Percentiles rank a stretch among this genome's conserved stretches.
Conservation (phyloP, 2,329 filamentous ascomycete genomes). For the Alternaria triticimaculans region DNA sequence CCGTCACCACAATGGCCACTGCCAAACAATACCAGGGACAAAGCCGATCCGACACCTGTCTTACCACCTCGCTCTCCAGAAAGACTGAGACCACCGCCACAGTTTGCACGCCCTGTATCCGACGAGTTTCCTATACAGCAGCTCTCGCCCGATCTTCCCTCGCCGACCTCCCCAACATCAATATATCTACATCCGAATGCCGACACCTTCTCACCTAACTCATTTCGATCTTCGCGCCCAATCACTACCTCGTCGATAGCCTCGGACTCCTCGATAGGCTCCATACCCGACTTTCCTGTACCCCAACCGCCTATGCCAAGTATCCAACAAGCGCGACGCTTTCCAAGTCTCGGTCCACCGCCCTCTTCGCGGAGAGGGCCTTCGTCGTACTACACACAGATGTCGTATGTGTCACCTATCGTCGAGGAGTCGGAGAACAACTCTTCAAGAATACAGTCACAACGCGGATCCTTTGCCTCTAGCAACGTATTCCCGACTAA, state of each 20-base stretch:
- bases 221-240: conserved; percentile 39
- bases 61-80: conserved; percentile 33
- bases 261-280: conserved; percentile 51
- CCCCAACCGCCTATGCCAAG: conserved; percentile 43
- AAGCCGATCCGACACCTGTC: conserved; percentile 32
- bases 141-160: conserved; percentile 30
- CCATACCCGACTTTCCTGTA: conserved; percentile 52
- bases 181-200: conserved; percentile 38
- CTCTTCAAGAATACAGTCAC: conserved; percentile 51
- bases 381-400: conserved; percentile 57
- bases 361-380: conserved; percentile 57
- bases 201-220: conserved; percentile 42
- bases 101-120: conserved; percentile 50
- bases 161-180: conserved; percentile 26
- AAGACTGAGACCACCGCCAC: conserved; percentile 50
- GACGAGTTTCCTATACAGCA: conserved; percentile 45
- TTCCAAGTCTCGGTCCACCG: conserved; percentile 56
- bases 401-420: conserved; percentile 57
- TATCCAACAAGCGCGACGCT: conserved; percentile 46
- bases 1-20: conserved; percentile 57
- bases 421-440: conserved; percentile 57
- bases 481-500: conserved; percentile 57
- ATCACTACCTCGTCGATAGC: conserved; percentile 48
- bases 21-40: conserved; percentile 42
- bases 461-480: conserved; percentile 55